Conservation (phyloP, 257 asterid genomes). For the Lithospermum erythrorhizon region DNA sequence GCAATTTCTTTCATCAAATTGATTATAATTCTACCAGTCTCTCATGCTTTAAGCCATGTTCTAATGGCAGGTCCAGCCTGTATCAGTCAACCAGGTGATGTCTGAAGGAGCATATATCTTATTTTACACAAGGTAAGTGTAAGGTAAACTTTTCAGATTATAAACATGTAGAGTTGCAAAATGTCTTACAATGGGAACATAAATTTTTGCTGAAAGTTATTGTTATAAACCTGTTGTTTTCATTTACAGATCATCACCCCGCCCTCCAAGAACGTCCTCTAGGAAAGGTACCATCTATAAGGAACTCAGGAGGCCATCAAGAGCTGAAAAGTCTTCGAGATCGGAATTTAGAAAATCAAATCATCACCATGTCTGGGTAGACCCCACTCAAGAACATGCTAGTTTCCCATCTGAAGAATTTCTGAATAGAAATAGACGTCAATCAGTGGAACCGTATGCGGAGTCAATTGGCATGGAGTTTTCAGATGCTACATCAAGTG, state of each 20-base stretch:
- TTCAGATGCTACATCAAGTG: slow-evolving; percentile 55
- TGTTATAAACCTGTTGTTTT: not conserved
- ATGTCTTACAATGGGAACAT: not conserved
- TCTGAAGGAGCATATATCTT: slow-evolving; percentile 79
- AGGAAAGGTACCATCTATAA: slow-evolving; percentile 26
- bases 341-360: slow-evolving; percentile 18
- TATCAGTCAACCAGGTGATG: slow-evolving; percentile 61
- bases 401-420: slow-evolving; percentile 17
- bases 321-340: slow-evolving; percentile 28
- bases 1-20: too few relatives aligned
- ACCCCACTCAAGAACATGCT: slow-evolving; percentile 13
- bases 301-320: slow-evolving; percentile 17
- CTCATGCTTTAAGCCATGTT: slow-evolving; percentile 7
- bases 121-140: slow-evolving; percentile 68
- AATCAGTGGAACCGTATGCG: slow-evolving; percentile 16
- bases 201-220: not conserved
- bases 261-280: slow-evolving; percentile 23
- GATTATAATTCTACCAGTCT: not conserved
- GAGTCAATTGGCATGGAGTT: slow-evolving; percentile 23
- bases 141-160: not conserved
- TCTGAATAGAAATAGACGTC: slow-evolving; percentile 22
- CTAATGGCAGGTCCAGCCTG: slow-evolving; percentile 51
- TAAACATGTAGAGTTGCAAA: too few relatives aligned
- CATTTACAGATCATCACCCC: slow-evolving; percentile 50
- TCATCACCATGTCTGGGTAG: slow-evolving; percentile 10